A percentile compares a stretch with the other conserved stretches of the same genome.
phyloP scores from a whole-genome alignment of 768 basidiomycete species.

The Tulasnella sp. region DNA sequence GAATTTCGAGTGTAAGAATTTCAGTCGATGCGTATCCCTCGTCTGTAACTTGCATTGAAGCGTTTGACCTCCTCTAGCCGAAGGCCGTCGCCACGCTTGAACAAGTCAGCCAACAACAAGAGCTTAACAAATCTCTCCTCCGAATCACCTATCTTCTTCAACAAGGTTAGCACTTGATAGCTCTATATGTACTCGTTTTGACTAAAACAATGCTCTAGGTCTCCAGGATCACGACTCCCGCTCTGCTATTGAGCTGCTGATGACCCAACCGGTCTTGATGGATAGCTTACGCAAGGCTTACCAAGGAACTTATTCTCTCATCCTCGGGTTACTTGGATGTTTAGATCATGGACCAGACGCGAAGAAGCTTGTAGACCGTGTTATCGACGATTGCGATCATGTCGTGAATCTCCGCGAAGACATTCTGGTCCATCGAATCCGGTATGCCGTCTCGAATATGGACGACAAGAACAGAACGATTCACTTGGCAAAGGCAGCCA shows the following conservation, averaged over 20 bases:
- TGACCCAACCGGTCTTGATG: slow-evolving; percentile 64
- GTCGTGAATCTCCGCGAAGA: slow-evolving; percentile 87
- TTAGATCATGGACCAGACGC: slow-evolving; percentile 73
- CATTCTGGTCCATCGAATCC: slow-evolving; percentile 69
- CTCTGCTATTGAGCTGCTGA: slow-evolving; percentile 74
- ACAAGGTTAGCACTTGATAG: slow-evolving; percentile 38
- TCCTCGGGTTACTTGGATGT: slow-evolving; percentile 86
- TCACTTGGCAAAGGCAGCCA: slow-evolving; percentile 51
- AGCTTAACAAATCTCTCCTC: slow-evolving; percentile 60
- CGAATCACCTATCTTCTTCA: slow-evolving; percentile 75
- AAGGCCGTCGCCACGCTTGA: slow-evolving; percentile 32
- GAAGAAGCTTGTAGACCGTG: slow-evolving; percentile 83
- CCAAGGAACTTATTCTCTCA: slow-evolving; percentile 82
- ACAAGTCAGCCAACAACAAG: slow-evolving; percentile 69
- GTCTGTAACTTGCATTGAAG: not conserved
- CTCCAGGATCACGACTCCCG: slow-evolving; percentile 54
- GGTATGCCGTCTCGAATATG: slow-evolving; percentile 73
- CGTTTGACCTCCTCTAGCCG: not conserved
- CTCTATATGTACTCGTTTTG: not conserved
- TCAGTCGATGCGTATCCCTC: slow-evolving; percentile 17
- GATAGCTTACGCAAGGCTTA: slow-evolving; percentile 85
- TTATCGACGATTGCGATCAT: slow-evolving; percentile 84
- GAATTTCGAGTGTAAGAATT: slow-evolving; percentile 23
- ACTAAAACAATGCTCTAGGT: slow-evolving; percentile 31
- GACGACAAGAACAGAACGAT: slow-evolving; percentile 43